phyloP scores from a whole-genome alignment of 345 rosid genomes.

The Citrus inodora region DNA sequence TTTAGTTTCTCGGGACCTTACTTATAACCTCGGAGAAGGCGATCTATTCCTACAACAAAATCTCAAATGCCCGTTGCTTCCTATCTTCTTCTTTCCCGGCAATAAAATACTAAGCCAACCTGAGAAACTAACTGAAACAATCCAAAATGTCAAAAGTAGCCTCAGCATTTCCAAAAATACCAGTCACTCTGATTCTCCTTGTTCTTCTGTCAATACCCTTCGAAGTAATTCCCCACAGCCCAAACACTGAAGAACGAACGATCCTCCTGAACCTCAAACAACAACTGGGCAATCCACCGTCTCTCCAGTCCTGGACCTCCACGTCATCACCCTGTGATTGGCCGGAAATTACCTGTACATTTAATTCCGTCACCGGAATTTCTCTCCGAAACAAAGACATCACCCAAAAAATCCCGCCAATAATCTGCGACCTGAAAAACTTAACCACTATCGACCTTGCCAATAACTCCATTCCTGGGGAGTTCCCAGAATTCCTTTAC shows the following conservation, averaged over 20 bases:
- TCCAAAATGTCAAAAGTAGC: slow-evolving; percentile 35
- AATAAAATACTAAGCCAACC: background rate
- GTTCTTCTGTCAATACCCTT: slow-evolving; percentile 37
- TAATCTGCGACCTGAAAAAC: slow-evolving; percentile 63
- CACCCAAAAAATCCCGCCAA: slow-evolving; percentile 40
- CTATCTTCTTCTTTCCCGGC: background rate
- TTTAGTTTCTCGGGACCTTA: background rate
- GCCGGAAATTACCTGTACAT: slow-evolving; percentile 48
- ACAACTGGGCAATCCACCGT: slow-evolving; percentile 53
- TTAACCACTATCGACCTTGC: slow-evolving; percentile 43
- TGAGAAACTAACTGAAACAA: background rate
- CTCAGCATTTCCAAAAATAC: background rate
- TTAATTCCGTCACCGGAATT: slow-evolving; percentile 42
- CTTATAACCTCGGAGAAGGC: background rate
- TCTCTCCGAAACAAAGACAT: slow-evolving; percentile 32
- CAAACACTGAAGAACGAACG: slow-evolving; percentile 28
- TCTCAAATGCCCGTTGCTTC: background rate
- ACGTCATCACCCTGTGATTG: slow-evolving; percentile 63
- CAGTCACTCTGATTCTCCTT: slow-evolving; percentile 17
- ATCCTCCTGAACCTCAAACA: slow-evolving; percentile 54
- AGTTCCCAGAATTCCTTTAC: slow-evolving; percentile 56
- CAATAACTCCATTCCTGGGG: slow-evolving; percentile 48
- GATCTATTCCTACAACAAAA: slow-evolving; percentile 1
- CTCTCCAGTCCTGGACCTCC: slow-evolving; percentile 57
- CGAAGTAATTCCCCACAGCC: slow-evolving; percentile 40